Percentiles rank a stretch among this genome's conserved stretches.
phyloP scores from a whole-genome alignment of 805 yeast genomes.

The Saccharomycopsis amapae region DNA sequence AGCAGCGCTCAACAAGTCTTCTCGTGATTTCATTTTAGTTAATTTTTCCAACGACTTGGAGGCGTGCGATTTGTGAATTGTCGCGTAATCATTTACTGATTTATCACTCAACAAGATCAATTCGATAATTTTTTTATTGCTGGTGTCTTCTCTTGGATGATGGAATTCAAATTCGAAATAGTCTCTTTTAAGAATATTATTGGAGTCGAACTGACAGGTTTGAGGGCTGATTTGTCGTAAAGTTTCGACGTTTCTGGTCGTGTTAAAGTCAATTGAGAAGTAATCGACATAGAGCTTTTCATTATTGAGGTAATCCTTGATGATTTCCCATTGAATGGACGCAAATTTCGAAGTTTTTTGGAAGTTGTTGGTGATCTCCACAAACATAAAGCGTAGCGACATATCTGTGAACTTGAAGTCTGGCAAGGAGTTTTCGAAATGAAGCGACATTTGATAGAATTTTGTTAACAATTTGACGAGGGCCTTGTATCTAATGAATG shows the following conservation, averaged over 20 bases:
- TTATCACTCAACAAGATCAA: slow-evolving; percentile 14
- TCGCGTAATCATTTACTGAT: slow-evolving; percentile 10
- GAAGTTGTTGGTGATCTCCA: slow-evolving; percentile 12
- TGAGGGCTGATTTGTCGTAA: neutral
- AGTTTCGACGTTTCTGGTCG: slow-evolving; percentile 10
- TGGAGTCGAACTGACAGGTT: slow-evolving; percentile 3
- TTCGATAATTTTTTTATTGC: slow-evolving; percentile 18
- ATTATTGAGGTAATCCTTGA: slow-evolving; percentile 17
- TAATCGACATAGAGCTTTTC: slow-evolving; percentile 19
- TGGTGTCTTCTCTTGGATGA: slow-evolving; percentile 15
- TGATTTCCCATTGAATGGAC: slow-evolving; percentile 16
- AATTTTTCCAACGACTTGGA: slow-evolving; percentile 13
- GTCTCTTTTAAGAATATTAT: slow-evolving; percentile 17
- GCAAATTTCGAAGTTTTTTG: slow-evolving; percentile 7
- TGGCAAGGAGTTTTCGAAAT: slow-evolving; percentile 13
- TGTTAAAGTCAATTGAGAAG: slow-evolving; percentile 13
- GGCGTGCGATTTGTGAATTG: slow-evolving; percentile 12
- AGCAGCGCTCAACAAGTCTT: slow-evolving; percentile 4
- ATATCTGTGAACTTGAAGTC: slow-evolving; percentile 10
- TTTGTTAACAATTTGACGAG: slow-evolving; percentile 9
- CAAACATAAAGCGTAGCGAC: slow-evolving; percentile 7
- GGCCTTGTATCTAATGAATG: slow-evolving; percentile 19
- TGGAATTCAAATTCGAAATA: slow-evolving; percentile 19
- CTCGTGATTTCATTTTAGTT: slow-evolving; percentile 7
- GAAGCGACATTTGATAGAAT: slow-evolving; percentile 8